A percentile compares a stretch with the other conserved stretches of the same genome.
phyloP scores from a whole-genome alignment of 73 alveolate genomes.

The Blepharisma japonicum region DNA sequence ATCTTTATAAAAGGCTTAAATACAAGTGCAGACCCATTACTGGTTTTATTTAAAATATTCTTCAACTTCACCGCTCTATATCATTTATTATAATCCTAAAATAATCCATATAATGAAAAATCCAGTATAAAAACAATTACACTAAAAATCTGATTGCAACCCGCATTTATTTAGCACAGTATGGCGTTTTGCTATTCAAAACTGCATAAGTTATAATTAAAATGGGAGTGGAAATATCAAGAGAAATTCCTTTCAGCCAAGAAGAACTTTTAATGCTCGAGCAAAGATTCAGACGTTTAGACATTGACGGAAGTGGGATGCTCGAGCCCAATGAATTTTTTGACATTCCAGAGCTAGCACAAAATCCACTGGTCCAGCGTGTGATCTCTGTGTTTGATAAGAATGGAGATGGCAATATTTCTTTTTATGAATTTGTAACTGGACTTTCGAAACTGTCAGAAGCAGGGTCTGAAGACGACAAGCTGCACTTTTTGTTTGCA shows the following conservation, averaged over 20 bases:
- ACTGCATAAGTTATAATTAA: not conserved
- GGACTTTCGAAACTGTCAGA: constrained; percentile 89
- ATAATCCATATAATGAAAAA: too few species aligned
- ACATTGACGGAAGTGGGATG: constrained; percentile 86
- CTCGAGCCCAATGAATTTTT: constrained; percentile 97
- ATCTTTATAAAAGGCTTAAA: too few species aligned
- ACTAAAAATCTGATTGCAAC: too few species aligned
- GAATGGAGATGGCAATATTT: constrained; percentile 91
- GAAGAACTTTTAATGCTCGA: constrained; percentile 36
- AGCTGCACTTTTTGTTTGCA: constrained; percentile 88
- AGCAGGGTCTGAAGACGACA: constrained; percentile 84
- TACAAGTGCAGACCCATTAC: too few species aligned
- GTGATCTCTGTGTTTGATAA: constrained; percentile 91
- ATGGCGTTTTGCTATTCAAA: too few species aligned
- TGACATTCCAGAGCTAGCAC: constrained; percentile 94
- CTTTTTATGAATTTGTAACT: constrained; percentile 91
- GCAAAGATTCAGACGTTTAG: constrained; percentile 81
- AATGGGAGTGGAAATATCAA: constrained; percentile 23
- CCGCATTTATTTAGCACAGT: too few species aligned
- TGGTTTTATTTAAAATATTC: too few species aligned
- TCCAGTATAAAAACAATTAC: too few species aligned
- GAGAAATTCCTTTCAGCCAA: constrained; percentile 30
- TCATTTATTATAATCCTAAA: too few species aligned
- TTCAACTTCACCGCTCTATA: too few species aligned
- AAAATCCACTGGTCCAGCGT: constrained; percentile 92